Conservation (phyloP, 2,329 filamentous ascomycete species). For the Dissoconium aciculare region DNA sequence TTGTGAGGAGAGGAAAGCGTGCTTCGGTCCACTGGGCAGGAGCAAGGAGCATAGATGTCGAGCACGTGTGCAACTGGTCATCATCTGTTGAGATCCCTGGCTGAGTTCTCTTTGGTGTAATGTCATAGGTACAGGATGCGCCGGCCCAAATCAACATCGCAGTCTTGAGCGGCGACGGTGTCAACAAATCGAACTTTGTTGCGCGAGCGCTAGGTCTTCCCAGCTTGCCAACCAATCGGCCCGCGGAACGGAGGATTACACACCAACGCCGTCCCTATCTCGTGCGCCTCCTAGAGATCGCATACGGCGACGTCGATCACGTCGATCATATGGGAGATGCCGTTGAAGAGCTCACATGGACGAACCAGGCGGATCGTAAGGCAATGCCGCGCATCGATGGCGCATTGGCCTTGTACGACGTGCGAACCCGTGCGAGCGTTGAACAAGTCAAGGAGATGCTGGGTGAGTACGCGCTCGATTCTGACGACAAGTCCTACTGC, state of each 20-base stretch:
- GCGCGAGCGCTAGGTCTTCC: conserved; percentile 41
- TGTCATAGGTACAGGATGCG: no score
- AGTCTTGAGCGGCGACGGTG: conserved; percentile 38
- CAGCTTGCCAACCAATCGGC: conserved; percentile 27
- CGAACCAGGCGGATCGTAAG: conserved; percentile 24
- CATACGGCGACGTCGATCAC: conserved; percentile 35
- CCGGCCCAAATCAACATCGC: conserved; percentile 39
- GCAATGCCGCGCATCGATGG: conserved; percentile 66
- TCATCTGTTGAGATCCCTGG: neutral
- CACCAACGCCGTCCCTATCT: conserved; percentile 41
- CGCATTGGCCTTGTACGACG: conserved; percentile 75
- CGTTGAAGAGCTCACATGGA: conserved; percentile 34
- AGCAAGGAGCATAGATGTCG: no score
- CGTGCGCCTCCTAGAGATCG: conserved; percentile 43
- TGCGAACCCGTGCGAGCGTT: conserved; percentile 62
- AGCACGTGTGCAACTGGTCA: no score
- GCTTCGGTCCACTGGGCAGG: neutral
- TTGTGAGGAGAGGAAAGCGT: neutral
- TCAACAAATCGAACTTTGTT: conserved; percentile 47
- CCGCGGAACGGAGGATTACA: conserved; percentile 39
- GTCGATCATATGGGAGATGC: conserved; percentile 43
- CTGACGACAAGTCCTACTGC: neutral
- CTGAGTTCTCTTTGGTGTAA: no score
- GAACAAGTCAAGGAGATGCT: conserved; percentile 59
- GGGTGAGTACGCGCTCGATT: no score